Base-by-base conservation (phyloP, 306 rosid species). In the Castanea crenata region DNA sequence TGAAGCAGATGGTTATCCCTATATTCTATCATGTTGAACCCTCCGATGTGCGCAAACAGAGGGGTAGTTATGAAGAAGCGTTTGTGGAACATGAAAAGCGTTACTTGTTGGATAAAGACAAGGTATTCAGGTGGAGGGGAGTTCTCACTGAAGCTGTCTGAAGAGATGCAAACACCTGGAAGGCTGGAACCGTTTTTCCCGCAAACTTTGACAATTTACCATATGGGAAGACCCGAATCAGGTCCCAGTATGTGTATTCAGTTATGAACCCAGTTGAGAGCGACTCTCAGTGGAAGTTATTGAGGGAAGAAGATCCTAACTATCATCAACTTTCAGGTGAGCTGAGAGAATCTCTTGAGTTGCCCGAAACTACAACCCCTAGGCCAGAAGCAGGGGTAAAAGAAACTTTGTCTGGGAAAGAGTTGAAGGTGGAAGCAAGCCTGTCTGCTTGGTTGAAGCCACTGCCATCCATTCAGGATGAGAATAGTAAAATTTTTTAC, bases 121-220 rank as follows among this genome's bases (percentile, higher is more conserved):
- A 25, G 27, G 27, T 25, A 25, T 25, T 4, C 23, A 16, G 27
- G 0, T 76, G 73, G 73, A 63, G 73, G 55, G 5, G 16, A 54
- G 73, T 61, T 44, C 73, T 76, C 19, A 63, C 72, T 62, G 62
- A 64, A 63, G 61, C 62, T 44, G 79, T 90, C 89, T 78, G 96
- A 89, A 1, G 96, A 90, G 80, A 89, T 96, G 94, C 97, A 93
- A 88, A 95, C 98, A 34, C 98, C n/a, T n/a, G n/a, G n/a, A n/a
- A n/a, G n/a, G n/a, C 98, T 27, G 99, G 99, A 84, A 95, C 98
- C 21, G 91, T 87, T 76, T 93, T 84, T 64, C 98, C 98, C 7
- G 76, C 91, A 78, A 80, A 91, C 80, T 29, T 80, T 61, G 90
- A 88, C 78, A 74, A 83, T 69, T 78, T 82, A 78, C 87, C 84